Base-by-base conservation (phyloP, 805 yeast genomes). In the Ogataea paradorogensis region DNA sequence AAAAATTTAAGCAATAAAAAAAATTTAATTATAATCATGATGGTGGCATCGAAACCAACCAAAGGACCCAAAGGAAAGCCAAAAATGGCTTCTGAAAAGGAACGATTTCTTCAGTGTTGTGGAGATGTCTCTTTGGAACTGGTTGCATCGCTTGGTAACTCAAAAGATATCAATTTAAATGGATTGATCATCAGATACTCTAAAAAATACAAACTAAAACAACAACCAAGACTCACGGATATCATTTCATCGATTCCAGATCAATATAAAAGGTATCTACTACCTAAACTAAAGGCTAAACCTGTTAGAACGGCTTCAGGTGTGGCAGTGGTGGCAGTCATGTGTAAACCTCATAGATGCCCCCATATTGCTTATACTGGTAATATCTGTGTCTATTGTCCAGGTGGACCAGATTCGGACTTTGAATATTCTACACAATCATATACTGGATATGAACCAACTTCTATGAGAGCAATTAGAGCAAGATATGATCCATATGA, bases 311-410 rank as follows among this genome's bases (percentile, higher is more conserved):
- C 99, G 0, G 99, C 99, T 0, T 85, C 95, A 9, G 99, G 99
- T 54, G 95, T 93, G 43, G 99, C 99, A 8, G 99, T 93, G 15
- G 98, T 93, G 31, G 99, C 99, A 0, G 98, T 93, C 23, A 93
- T 93, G 98, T 90, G 97, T 69, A 93, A 93, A 63, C 99, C 99
- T 2, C 99, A 93, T 63, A 76, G 99, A 67, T 93, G 99, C 65
- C 99, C 99, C 20, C 99, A 93, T 64, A 93, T 93, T 55, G 98
- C 99, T 15, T 93, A 93, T 62, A 93, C 99, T 0, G 99, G 99
- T 46, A 93, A 93, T 59, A 93, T 93, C 47, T 93, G 99, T 70
- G 99, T 93, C 9, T 93, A 85, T 61, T 93, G 99, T 67, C 99
- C 99, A 5, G 99, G 99, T 45, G 99, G 99, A 2, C 99, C 99